Evolutionary conservation across 2,329 filamentous ascomycete genomes (phyloP).

Genomic region (Aspergillus uvarum): DNA sequence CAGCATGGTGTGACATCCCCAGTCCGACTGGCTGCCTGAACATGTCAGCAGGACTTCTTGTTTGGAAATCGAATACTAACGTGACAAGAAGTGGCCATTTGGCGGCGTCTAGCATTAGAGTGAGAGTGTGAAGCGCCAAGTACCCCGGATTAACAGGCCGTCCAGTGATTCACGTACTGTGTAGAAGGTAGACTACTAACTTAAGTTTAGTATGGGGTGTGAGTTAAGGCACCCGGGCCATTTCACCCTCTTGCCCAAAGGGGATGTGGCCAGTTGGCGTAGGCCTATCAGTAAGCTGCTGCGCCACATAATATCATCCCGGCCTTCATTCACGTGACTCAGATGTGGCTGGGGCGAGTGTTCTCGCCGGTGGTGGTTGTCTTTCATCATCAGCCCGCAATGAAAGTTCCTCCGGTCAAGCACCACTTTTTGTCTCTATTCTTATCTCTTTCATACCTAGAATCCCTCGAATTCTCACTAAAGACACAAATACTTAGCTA

Average conservation of each 20-base stretch:
- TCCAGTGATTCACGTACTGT: no score
- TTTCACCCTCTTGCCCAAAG: no score
- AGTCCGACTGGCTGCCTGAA: background rate
- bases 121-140: no score
- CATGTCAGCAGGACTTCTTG: background rate
- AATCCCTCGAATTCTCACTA: background rate
- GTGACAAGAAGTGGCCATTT: background rate
- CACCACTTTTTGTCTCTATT: slow-evolving; percentile 7
- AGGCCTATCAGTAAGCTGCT: background rate
- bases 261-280: background rate
- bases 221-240: no score
- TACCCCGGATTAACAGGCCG: no score
- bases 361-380: slow-evolving; percentile 9
- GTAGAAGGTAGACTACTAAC: no score
- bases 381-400: slow-evolving; percentile 20
- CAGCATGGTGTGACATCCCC: background rate
- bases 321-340: slow-evolving; percentile 13
- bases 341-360: slow-evolving; percentile 4
- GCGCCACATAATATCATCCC: background rate
- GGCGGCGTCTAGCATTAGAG: no score
- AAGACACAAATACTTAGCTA: background rate
- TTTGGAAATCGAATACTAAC: background rate
- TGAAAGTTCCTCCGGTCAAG: slow-evolving; percentile 5
- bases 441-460: background rate
- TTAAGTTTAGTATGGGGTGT: no score